Evolutionary conservation across 2,329 filamentous ascomycete genomes (phyloP), one percentile per base, ranked within the genome.

Genomic region (Aspergillus tamarii): DNA sequence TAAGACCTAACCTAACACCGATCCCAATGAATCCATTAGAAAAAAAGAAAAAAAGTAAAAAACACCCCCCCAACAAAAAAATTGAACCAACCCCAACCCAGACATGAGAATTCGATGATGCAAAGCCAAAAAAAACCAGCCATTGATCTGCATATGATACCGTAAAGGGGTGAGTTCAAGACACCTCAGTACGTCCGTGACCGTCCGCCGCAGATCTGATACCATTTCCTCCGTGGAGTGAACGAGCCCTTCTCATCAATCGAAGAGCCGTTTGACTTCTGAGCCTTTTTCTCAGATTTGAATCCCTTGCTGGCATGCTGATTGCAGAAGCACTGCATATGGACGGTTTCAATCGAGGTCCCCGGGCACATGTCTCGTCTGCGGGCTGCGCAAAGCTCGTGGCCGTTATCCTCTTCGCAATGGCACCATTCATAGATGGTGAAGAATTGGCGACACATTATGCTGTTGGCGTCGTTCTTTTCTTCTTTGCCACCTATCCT

Each of bases 271-370:
- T 28, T 52, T 57, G 60, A 39, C 62, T 72, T 74, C 62, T 69
- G 69, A n/a, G 63, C 70, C 60, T 75, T 73, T 41, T 73, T 73
- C 69, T 76, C 72, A 3, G 70, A 69, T 63, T 69, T 73, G 66
- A 75, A 78, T 28, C 70, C 69, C 23, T 64, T 74, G 11, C 70
- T 74, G 30, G 75, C 76, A 52, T 79, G 77, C 3, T 65, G 65
- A 61, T 76, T 69, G 66, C 77, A 79, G 68, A 77, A 79, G 59
- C 76, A 78, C 50, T 79, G 75, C 76, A 79, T 74, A 46, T 74
- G 75, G 3, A 78, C 75, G 2, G 74, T 76, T 57, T 79, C 74
- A n/a, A 75, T 64, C 41, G 69, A 72, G 19, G 77, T 56, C 1
- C 74, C 74, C 12, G 72, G 68, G 39, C 77, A 78, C 59, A 63